Evolutionary conservation across 768 basidiomycete species (phyloP), one percentile per base, ranked within the genome.

Genomic region (Agaricus blazei): DNA sequence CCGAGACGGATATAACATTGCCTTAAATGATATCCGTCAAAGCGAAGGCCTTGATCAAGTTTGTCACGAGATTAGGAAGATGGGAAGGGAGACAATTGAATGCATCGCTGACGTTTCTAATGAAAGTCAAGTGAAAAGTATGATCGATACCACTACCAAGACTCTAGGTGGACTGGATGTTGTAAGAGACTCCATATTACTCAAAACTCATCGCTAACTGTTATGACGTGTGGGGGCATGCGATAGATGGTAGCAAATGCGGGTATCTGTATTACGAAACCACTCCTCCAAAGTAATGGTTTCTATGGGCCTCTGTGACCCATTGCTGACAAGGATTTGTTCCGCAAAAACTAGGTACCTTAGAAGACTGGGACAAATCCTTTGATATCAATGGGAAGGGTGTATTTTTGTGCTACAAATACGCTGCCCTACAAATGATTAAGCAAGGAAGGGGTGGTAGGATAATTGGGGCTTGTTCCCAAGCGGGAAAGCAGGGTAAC

Each of bases 361-460:
- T 69, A 1, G 68, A 74, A 7, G 66, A 72, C 0, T 77, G 69
- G 72, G 73, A 84, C 61, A 67, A 62, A 63, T 38, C 68, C 5
- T 68, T 78, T 58, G 68, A 73, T 5, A 68, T 85, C 60, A 87
- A 87, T 60, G 71, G 76, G 56, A 75, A 79, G 52, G 84, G 83
- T 31, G 68, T 75, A 3, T 84, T 81, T 68, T 73, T 81, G 58
- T 86, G 82, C 63, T 86, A 85, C 42, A 82, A 85, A 52, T 74
- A 84, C 56, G 86, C 84, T 2, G 84, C 81, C 19, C 69, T 69
- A 52, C 77, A 80, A 60, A 87, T 87, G 86, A 68, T 68, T n/a
- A 71, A 84, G 9, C 80, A 81, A 67, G 74, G 76, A 0, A 68
- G 66, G 4, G 77, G 81, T 14, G 81, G 84, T 1, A 71, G 78